A percentile compares a stretch with the other conserved stretches of the same genome.
Conservation (phyloP, 1,139 yeast species). For the Diutina catenulata region DNA sequence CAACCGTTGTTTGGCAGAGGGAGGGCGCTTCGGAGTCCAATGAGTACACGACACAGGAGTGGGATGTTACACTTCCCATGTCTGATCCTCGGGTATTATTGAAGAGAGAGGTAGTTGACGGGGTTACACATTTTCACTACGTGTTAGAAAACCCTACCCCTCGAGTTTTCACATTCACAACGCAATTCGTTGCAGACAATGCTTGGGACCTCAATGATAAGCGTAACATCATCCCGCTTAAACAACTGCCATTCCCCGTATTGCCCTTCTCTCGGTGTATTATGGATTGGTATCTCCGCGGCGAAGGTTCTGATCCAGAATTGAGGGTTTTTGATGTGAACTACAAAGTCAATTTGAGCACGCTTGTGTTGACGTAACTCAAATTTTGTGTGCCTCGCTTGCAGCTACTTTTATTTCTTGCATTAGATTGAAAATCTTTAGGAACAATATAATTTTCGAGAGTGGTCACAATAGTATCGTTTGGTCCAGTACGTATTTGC, state of each 20-base stretch:
- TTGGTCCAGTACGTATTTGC: too few species aligned
- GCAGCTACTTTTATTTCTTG: too few species aligned
- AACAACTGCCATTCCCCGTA: conserved; percentile 3
- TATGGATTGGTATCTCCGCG: conserved; percentile 1
- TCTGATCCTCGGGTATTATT: neutral
- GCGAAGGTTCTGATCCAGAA: neutral
- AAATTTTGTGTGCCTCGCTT: too few species aligned
- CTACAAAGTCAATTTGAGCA: neutral
- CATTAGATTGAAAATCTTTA: too few species aligned
- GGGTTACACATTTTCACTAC: neutral
- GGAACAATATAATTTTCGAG: too few species aligned
- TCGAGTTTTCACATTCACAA: conserved; percentile 1
- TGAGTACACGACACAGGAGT: neutral
- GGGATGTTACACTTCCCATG: conserved; percentile 1
- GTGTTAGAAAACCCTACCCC: conserved; percentile 5
- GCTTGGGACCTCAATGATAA: neutral
- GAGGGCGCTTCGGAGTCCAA: neutral
- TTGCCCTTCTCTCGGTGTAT: neutral
- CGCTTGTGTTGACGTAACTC: neutral
- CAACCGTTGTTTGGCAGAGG: neutral
- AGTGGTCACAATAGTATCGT: too few species aligned
- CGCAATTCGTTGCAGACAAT: neutral
- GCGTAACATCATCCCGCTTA: neutral
- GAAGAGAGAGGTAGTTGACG: neutral
- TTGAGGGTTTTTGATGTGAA: neutral